Evolutionary conservation across 805 yeast genomes (phyloP).

Genomic region (Pichia exigua): DNA sequence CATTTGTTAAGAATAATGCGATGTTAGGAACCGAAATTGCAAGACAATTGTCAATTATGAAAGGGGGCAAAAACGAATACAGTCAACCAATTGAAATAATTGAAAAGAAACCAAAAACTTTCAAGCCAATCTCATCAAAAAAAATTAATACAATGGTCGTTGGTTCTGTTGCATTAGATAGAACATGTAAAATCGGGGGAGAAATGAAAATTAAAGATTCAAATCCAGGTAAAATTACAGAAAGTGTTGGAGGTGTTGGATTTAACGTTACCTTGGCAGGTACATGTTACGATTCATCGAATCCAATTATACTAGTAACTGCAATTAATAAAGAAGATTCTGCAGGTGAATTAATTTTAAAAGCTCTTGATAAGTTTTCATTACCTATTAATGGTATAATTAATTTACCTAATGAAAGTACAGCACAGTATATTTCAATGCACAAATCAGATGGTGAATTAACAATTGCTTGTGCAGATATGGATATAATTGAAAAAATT

Average conservation of each 20-base stretch:
- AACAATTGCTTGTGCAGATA: slow-evolving; percentile 75
- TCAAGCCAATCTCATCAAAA: background rate
- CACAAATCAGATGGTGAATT: slow-evolving; percentile 57
- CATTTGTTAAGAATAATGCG: slow-evolving; percentile 74
- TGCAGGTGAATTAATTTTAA: slow-evolving; percentile 37
- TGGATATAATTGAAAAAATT: slow-evolving; percentile 56
- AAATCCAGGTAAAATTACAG: slow-evolving; percentile 52
- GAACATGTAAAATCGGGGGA: slow-evolving; percentile 41
- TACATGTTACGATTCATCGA: slow-evolving; percentile 19
- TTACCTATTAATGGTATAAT: slow-evolving; percentile 36
- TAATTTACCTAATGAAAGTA: slow-evolving; percentile 21
- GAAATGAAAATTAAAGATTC: slow-evolving; percentile 46
- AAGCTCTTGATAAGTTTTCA: slow-evolving; percentile 21
- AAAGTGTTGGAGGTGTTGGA: slow-evolving; percentile 77
- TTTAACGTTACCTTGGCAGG: slow-evolving; percentile 65
- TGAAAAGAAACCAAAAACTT: background rate
- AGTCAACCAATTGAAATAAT: background rate
- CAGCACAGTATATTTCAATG: slow-evolving; percentile 70
- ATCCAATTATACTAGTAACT: slow-evolving; percentile 39
- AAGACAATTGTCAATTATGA: slow-evolving; percentile 34
- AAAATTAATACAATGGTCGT: slow-evolving; percentile 37
- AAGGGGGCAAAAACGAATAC: slow-evolving; percentile 14
- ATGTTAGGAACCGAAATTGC: slow-evolving; percentile 62
- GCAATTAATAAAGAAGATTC: slow-evolving; percentile 49
- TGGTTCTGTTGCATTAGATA: slow-evolving; percentile 74